phyloP scores from a whole-genome alignment of 495 filamentous ascomycete genomes.

The Letharia columbiana region DNA sequence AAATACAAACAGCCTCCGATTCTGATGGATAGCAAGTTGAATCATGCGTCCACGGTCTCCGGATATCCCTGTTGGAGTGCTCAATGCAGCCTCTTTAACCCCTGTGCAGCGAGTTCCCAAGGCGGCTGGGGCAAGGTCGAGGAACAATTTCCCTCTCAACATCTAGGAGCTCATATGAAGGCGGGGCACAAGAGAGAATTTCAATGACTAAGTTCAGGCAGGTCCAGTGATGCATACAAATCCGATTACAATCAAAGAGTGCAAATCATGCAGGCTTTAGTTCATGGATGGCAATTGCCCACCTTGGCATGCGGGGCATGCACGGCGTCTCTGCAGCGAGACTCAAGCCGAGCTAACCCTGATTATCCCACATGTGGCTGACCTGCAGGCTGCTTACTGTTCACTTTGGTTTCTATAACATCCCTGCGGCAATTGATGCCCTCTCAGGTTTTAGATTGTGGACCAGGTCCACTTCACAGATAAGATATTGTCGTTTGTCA shows the following conservation, averaged over 20 bases:
- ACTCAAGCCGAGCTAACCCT: neutral
- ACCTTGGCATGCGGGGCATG: neutral
- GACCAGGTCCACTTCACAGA: neutral
- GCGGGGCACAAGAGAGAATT: neutral
- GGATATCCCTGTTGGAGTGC: neutral
- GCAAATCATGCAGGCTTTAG: neutral
- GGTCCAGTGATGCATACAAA: neutral
- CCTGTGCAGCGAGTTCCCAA: neutral
- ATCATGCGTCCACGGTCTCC: neutral
- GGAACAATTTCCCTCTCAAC: neutral
- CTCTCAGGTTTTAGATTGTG: neutral
- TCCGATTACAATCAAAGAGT: neutral
- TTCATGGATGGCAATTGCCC: neutral
- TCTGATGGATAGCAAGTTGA: neutral
- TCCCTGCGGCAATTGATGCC: neutral
- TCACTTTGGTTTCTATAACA: neutral
- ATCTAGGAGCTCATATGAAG: too few species aligned
- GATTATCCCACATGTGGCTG: neutral
- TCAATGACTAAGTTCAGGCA: neutral
- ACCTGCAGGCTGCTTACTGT: conserved; percentile 1
- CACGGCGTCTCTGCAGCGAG: neutral
- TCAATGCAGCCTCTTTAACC: neutral
- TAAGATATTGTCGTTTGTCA: neutral
- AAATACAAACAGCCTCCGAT: neutral
- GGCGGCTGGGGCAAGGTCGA: neutral